Evolutionary conservation across 306 rosid genomes (phyloP).

Genomic region (Amphicarpaea edgeworthii): DNA sequence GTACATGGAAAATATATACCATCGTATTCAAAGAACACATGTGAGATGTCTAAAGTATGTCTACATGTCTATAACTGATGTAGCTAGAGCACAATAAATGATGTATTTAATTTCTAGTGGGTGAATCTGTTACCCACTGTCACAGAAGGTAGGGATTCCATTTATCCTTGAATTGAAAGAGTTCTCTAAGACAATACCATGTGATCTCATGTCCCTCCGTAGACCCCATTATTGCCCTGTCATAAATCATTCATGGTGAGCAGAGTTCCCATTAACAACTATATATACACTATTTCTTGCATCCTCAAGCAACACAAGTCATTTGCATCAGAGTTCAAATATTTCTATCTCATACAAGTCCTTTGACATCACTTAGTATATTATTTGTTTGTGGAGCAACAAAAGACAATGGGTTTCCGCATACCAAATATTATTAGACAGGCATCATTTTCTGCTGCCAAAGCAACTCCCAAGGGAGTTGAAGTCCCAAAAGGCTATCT

Average conservation of each 20-base stretch:
- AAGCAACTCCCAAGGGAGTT: constrained; percentile 6
- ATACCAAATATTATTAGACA: constrained; percentile 16
- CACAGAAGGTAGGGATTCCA: neutral
- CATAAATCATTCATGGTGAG: neutral
- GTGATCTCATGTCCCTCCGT: constrained; percentile 21
- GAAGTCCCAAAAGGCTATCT: constrained; percentile 54
- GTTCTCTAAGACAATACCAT: constrained; percentile 39
- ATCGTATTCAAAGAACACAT: neutral
- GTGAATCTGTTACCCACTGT: neutral
- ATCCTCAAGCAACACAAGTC: neutral
- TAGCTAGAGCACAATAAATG: neutral
- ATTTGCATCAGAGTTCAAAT: neutral
- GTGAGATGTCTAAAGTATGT: constrained; percentile 40
- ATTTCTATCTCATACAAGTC: constrained; percentile 9
- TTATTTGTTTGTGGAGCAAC: neutral
- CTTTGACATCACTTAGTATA: neutral
- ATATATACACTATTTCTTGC: constrained; percentile 37
- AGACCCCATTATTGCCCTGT: neutral
- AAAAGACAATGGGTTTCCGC: constrained; percentile 45
- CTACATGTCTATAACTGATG: constrained; percentile 8
- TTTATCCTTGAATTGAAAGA: constrained; percentile 1
- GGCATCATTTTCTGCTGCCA: constrained; percentile 16
- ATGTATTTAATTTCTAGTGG: neutral
- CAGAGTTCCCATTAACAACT: neutral
- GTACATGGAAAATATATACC: neutral